phyloP scores from a whole-genome alignment of 2,329 filamentous ascomycete genomes.

The Alternaria sp. region DNA sequence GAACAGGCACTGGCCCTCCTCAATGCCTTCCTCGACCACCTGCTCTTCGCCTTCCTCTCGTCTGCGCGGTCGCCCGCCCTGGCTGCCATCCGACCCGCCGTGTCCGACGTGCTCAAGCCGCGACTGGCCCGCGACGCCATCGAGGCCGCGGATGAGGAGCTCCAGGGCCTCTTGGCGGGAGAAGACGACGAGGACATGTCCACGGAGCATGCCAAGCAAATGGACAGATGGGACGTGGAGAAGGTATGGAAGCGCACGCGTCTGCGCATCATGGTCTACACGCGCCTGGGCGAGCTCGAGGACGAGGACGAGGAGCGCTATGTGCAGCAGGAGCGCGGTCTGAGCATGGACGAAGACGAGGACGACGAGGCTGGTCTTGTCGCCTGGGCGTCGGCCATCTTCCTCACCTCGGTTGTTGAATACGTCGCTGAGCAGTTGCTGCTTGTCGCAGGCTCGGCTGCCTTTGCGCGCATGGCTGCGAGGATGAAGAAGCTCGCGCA shows the following conservation, averaged over 20 bases:
- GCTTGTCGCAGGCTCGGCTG: slow-evolving; percentile 85
- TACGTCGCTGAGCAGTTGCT: slow-evolving; percentile 92
- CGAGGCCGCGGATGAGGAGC: slow-evolving; percentile 82
- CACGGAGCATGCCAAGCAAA: slow-evolving; percentile 34
- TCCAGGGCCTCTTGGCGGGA: slow-evolving; percentile 87
- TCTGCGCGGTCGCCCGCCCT: slow-evolving; percentile 81
- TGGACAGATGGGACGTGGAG: slow-evolving; percentile 84
- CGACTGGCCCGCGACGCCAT: slow-evolving; percentile 88
- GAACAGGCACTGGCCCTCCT: slow-evolving; percentile 77
- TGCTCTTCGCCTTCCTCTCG: slow-evolving; percentile 90
- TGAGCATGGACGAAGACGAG: slow-evolving; percentile 63
- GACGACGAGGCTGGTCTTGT: slow-evolving; percentile 61
- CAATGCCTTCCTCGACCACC: slow-evolving; percentile 92
- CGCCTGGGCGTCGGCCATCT: slow-evolving; percentile 92
- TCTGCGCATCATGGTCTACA: slow-evolving; percentile 97
- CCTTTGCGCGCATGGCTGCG: slow-evolving; percentile 69
- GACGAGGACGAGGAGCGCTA: slow-evolving; percentile 95
- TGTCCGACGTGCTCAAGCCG: slow-evolving; percentile 86
- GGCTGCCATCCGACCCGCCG: slow-evolving; percentile 77
- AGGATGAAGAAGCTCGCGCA: slow-evolving; percentile 50
- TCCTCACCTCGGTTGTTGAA: slow-evolving; percentile 92
- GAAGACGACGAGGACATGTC: slow-evolving; percentile 63
- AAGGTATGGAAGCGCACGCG: slow-evolving; percentile 93
- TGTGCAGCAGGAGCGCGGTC: slow-evolving; percentile 75
- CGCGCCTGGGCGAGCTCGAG: slow-evolving; percentile 93